These are phyloP conservation scores for Sphaceloma murrayae DNA, from an alignment of 2,329 filamentous ascomycete genomes.

Conservation along the genomic window DNA sequence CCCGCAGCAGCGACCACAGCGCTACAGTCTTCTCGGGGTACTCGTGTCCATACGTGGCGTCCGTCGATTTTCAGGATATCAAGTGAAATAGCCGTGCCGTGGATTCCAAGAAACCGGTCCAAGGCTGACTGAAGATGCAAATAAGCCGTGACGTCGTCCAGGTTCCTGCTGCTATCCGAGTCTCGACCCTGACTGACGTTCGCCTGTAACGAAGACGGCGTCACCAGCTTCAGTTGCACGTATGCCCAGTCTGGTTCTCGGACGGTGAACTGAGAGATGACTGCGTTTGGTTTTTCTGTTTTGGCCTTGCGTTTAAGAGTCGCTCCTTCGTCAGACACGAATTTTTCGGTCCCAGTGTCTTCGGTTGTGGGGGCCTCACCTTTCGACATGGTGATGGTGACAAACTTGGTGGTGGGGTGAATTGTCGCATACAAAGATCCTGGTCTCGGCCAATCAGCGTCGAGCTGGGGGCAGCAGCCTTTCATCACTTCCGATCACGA, in stretches of 20 bases:
- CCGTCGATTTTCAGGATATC: conserved; percentile 58
- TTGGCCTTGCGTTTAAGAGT: background rate
- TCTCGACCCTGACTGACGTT: background rate
- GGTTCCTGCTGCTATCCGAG: conserved; percentile 8
- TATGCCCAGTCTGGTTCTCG: conserved; percentile 33
- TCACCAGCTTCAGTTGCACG: conserved; percentile 33
- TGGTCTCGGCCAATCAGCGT: too few relatives aligned
- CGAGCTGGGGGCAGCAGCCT: too few relatives aligned
- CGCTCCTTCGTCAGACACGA: background rate
- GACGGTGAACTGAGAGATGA: conserved; percentile 31
- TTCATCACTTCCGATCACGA: too few relatives aligned
- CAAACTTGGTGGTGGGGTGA: too few relatives aligned
- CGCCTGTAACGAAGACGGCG: conserved; percentile 11
- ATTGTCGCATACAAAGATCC: too few relatives aligned
- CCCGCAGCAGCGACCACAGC: conserved; percentile 56
- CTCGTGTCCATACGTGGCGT: conserved; percentile 52
- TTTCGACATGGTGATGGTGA: too few relatives aligned
- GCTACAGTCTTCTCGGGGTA: conserved; percentile 52
- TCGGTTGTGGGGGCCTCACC: too few relatives aligned
- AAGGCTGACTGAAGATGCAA: conserved; percentile 56
- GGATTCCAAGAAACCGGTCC: conserved; percentile 58
- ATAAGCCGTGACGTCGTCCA: conserved; percentile 55
- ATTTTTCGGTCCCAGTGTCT: too few relatives aligned
- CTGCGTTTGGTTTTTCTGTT: background rate
- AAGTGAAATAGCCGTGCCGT: conserved; percentile 56